phyloP scores from a whole-genome alignment of 1,284 basidiomycete species.

The Dichomitus squalens region DNA sequence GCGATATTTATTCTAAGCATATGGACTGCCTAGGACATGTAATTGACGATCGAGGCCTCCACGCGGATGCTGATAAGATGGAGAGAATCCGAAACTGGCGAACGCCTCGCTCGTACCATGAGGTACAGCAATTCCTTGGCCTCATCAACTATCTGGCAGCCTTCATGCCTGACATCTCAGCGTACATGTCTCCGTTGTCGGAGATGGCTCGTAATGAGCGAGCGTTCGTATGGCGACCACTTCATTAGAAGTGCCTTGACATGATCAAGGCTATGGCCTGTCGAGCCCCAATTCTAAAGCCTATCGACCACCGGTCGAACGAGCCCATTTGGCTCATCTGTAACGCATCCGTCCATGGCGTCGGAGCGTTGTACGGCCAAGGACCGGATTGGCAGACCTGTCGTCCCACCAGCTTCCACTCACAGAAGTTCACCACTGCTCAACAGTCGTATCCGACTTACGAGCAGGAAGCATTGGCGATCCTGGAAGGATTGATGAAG shows the following conservation, averaged over 20 bases:
- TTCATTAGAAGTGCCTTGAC: conserved; percentile 39
- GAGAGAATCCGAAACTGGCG: conserved; percentile 22
- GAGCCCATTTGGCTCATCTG: conserved; percentile 47
- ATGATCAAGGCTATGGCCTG: conserved; percentile 36
- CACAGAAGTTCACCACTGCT: conserved; percentile 40
- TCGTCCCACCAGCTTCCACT: conserved; percentile 43
- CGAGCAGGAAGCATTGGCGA: conserved; percentile 40
- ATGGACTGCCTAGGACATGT: conserved; percentile 35
- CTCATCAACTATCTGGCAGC: conserved; percentile 41
- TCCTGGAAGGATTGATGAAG: conserved; percentile 39
- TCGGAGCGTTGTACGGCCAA: conserved; percentile 43
- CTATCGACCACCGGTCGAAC: conserved; percentile 31
- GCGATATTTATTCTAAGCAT: conserved; percentile 23
- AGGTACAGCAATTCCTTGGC: conserved; percentile 44
- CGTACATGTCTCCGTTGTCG: conserved; percentile 30
- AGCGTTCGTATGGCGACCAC: conserved; percentile 27
- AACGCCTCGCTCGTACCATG: conserved; percentile 35
- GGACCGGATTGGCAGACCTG: conserved; percentile 39
- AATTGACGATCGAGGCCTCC: conserved; percentile 32
- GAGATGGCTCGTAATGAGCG: conserved; percentile 18
- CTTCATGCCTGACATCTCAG: conserved; percentile 37
- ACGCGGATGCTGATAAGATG: conserved; percentile 33
- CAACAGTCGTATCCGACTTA: conserved; percentile 41
- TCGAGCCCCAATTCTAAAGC: conserved; percentile 34
- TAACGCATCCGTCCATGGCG: conserved; percentile 39